Conservation (phyloP, 345 rosid genomes). For the Geranium brycei region DNA sequence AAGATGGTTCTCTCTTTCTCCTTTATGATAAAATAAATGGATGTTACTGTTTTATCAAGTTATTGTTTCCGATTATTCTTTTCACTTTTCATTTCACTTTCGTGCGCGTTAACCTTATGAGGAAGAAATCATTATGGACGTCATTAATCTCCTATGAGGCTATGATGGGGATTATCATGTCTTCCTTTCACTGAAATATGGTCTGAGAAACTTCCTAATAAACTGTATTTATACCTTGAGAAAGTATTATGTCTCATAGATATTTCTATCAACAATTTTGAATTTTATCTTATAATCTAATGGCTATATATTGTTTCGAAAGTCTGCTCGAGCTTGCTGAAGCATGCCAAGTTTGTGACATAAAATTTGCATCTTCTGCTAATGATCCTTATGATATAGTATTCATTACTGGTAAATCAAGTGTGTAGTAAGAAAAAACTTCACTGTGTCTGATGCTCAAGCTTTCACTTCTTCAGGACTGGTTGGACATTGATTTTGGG, state of each 20-base stretch:
- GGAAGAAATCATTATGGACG: too few species aligned
- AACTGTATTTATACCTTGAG: not conserved
- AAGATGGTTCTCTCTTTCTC: too few species aligned
- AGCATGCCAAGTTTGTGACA: not conserved
- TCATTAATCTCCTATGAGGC: too few species aligned
- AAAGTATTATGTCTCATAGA: not conserved
- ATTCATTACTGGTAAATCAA: not conserved
- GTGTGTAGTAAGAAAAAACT: not conserved
- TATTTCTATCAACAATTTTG: not conserved
- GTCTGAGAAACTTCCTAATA: not conserved
- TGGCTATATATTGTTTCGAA: not conserved
- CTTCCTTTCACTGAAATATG: not conserved
- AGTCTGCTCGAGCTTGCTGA: not conserved
- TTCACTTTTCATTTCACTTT: too few species aligned
- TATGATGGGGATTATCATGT: too few species aligned
- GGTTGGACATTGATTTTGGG: constrained; percentile 98
- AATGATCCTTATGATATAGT: not conserved
- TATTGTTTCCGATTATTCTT: too few species aligned
- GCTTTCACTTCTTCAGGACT: constrained; percentile 48
- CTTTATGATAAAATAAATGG: too few species aligned
- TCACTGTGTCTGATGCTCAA: constrained; percentile 9
- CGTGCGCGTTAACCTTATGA: too few species aligned
- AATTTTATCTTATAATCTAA: not conserved
- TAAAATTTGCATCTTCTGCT: not conserved
- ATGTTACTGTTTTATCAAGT: too few species aligned